Evolutionary conservation across 768 basidiomycete species (phyloP).

Genomic region (Mrakia frigida): DNA sequence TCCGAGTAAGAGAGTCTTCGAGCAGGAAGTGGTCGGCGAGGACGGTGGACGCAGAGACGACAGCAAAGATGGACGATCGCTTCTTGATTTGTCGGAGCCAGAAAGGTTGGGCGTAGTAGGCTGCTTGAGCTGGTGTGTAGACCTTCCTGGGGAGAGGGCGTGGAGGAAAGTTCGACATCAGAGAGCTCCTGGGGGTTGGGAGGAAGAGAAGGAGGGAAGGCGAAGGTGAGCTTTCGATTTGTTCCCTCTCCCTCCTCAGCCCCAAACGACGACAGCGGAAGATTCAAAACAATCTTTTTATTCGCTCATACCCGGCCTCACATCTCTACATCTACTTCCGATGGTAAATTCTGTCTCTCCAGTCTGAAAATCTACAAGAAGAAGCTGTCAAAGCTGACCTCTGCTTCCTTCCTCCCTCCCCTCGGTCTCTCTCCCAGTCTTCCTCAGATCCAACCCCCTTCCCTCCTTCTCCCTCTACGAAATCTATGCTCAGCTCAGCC

Average conservation of each 20-base stretch:
- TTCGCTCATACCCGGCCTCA: no score
- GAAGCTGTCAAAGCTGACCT: not conserved
- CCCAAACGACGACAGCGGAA: no score
- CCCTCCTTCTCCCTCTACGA: not conserved
- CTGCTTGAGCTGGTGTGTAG: not conserved
- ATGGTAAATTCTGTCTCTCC: no score
- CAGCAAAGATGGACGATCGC: not conserved
- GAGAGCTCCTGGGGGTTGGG: not conserved
- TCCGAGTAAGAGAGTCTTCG: constrained; percentile 29
- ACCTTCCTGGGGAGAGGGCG: not conserved
- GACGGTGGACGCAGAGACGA: not conserved
- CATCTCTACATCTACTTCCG: no score
- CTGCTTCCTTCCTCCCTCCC: not conserved
- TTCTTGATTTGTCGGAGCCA: not conserved
- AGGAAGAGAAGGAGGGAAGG: not conserved
- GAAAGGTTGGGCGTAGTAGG: not conserved
- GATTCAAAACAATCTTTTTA: no score
- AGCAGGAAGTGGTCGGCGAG: constrained; percentile 33
- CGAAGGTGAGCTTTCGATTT: not conserved
- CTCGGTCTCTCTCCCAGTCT: not conserved
- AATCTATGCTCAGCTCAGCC: not conserved
- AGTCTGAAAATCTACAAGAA: not conserved
- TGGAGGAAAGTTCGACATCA: not conserved
- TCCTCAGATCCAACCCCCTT: not conserved
- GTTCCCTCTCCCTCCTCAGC: no score